A percentile compares a stretch with the other conserved stretches of the same genome.
These are phyloP conservation scores for Lipomyces sp. DNA, from an alignment of 805 yeast species.

Conservation along the genomic window DNA sequence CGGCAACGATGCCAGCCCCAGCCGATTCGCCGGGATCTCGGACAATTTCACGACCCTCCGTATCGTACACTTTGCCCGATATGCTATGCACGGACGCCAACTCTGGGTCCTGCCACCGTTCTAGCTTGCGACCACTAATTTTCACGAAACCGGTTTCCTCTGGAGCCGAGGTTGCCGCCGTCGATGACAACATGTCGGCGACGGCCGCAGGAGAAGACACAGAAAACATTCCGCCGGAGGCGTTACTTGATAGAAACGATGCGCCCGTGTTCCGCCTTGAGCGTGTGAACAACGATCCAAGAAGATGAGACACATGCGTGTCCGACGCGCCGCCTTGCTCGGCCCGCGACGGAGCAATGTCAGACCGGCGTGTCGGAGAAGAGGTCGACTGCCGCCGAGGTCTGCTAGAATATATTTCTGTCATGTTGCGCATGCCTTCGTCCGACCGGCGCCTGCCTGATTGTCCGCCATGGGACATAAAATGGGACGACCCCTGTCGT, in stretches of 20 bases:
- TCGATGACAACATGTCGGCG: neutral
- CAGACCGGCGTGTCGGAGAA: too few species aligned
- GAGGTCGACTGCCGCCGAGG: too few species aligned
- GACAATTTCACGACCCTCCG: conserved; percentile 16
- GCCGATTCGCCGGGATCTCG: neutral
- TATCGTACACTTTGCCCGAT: conserved; percentile 24
- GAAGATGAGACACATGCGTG: conserved; percentile 9
- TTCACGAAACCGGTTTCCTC: conserved; percentile 22
- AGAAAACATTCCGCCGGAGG: neutral
- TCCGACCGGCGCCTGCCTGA: too few species aligned
- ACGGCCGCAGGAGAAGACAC: neutral
- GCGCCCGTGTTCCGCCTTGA: conserved; percentile 17
- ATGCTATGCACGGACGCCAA: conserved; percentile 19
- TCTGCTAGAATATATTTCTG: too few species aligned
- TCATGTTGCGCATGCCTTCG: too few species aligned
- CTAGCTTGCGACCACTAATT: conserved; percentile 25
- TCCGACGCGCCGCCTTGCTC: neutral
- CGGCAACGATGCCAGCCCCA: too few species aligned
- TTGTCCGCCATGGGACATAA: too few species aligned
- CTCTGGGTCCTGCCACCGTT: conserved; percentile 30
- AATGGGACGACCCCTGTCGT: too few species aligned
- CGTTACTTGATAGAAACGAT: neutral
- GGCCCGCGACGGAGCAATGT: neutral
- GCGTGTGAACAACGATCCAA: conserved; percentile 16
- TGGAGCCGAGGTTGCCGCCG: neutral